Evolutionary conservation across 495 filamentous ascomycete species (phyloP).

Genomic region (Staphylotrichum tortipilum): DNA sequence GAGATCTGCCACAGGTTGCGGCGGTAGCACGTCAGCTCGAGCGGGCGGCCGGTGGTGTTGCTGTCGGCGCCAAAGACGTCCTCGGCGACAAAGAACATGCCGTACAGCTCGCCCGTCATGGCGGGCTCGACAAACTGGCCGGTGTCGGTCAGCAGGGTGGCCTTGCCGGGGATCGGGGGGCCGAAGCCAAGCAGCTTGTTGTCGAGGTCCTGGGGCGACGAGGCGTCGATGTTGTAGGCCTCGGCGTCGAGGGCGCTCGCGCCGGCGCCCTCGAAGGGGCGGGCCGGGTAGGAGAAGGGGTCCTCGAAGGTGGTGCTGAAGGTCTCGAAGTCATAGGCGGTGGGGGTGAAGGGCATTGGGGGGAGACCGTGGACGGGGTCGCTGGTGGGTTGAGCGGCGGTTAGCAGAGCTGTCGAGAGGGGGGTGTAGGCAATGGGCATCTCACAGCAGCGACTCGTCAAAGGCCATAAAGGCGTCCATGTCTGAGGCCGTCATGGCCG

Average conservation of each 20-base stretch:
- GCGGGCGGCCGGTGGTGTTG: constrained; percentile 44
- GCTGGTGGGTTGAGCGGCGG: constrained; percentile 14
- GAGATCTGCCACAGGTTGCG: constrained; percentile 86
- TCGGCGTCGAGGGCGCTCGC: constrained; percentile 30
- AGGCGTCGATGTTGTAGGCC: constrained; percentile 26
- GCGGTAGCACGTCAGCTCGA: constrained; percentile 86
- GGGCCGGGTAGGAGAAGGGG: constrained; percentile 48
- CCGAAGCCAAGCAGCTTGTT: constrained; percentile 62
- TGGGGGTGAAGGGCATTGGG: constrained; percentile 42
- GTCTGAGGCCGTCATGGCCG: constrained; percentile 25
- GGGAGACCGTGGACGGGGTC: constrained; percentile 39
- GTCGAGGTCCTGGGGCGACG: constrained; percentile 33
- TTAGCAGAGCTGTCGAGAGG: background rate
- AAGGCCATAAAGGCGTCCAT: constrained; percentile 36
- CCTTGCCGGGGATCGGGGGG: constrained; percentile 53
- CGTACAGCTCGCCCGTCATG: constrained; percentile 77
- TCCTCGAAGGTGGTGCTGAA: constrained; percentile 58
- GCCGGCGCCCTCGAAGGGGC: constrained; percentile 28
- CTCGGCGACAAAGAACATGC: constrained; percentile 94
- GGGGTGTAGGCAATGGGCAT: background rate
- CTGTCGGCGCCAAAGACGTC: constrained; percentile 45
- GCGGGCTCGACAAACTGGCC: constrained; percentile 43
- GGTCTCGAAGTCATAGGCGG: constrained; percentile 46
- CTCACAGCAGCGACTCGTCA: constrained; percentile 41
- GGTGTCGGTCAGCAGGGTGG: constrained; percentile 41